Percentiles rank a stretch among this genome's conserved stretches.
phyloP scores from a whole-genome alignment of 164 flowering plant genomes.

The Brasenia schreberi region DNA sequence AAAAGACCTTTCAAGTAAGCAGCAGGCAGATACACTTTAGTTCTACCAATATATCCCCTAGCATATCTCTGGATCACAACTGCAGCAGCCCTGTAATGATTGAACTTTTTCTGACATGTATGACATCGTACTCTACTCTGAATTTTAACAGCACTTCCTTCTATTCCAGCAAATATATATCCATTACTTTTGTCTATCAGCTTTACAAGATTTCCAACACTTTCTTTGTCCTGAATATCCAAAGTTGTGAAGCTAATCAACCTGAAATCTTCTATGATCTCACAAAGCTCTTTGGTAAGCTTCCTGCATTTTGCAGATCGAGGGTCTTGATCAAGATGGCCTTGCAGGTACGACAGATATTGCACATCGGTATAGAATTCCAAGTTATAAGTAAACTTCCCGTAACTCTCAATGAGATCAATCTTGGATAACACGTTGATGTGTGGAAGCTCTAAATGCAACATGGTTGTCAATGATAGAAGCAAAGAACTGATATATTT shows the following conservation, averaged over 20 bases:
- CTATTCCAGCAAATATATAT: conserved; percentile 69
- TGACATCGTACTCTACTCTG: conserved; percentile 36
- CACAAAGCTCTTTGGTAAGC: conserved; percentile 80
- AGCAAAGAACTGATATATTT: conserved; percentile 91
- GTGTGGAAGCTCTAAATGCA: conserved; percentile 91
- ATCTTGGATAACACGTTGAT: conserved; percentile 91
- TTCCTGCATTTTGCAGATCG: conserved; percentile 87
- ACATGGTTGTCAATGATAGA: conserved; percentile 82
- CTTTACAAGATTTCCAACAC: conserved; percentile 85
- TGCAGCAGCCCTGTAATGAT: conserved; percentile 29
- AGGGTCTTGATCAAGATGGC: conserved; percentile 77
- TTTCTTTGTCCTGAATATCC: conserved; percentile 90
- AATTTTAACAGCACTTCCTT: conserved; percentile 44
- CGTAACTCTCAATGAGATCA: conserved; percentile 87
- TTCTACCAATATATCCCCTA: conserved; percentile 47
- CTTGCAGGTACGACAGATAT: conserved; percentile 74
- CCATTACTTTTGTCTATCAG: conserved; percentile 84
- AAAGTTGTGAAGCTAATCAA: conserved; percentile 77
- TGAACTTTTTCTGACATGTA: conserved; percentile 20
- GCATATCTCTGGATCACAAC: conserved; percentile 45
- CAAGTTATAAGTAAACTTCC: conserved; percentile 85
- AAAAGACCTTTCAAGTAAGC: conserved; percentile 20
- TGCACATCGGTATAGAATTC: conserved; percentile 88
- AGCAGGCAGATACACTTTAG: conserved; percentile 9
- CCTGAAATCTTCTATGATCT: conserved; percentile 59